phyloP scores from a whole-genome alignment of 2,329 filamentous ascomycete genomes.

The Rutstroemia sp. region DNA sequence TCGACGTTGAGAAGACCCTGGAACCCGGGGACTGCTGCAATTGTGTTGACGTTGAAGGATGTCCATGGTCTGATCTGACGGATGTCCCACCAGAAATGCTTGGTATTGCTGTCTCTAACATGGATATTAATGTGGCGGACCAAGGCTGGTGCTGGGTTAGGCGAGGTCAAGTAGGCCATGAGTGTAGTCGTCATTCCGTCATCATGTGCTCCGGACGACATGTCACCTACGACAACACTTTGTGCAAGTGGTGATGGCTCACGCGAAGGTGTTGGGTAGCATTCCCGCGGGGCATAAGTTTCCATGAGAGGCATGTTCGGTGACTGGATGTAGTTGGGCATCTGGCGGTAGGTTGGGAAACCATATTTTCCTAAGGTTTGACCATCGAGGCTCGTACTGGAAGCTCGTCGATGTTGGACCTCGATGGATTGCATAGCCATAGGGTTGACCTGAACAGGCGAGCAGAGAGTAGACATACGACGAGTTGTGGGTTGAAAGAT shows the following conservation, averaged over 20 bases:
- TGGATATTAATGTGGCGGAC: conserved; percentile 71
- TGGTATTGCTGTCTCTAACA: conserved; percentile 58
- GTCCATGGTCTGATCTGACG: conserved; percentile 81
- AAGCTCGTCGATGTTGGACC: conserved; percentile 48
- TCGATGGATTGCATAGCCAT: conserved; percentile 28
- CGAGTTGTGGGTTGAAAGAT: conserved; percentile 22
- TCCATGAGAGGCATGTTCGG: conserved; percentile 23
- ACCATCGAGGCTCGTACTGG: conserved; percentile 61
- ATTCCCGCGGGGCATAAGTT: conserved; percentile 38
- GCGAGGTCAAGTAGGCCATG: conserved; percentile 66
- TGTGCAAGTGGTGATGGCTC: conserved; percentile 38
- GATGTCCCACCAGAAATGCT: conserved; percentile 94
- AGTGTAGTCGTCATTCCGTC: conserved; percentile 55
- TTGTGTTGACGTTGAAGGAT: conserved; percentile 65
- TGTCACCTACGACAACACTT: conserved; percentile 26
- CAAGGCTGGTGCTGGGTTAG: conserved; percentile 76
- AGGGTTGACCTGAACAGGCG: conserved; percentile 18
- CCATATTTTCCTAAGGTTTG: conserved; percentile 61
- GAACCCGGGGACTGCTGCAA: conserved; percentile 67
- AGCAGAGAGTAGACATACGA: conserved; percentile 27
- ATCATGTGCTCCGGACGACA: conserved; percentile 28
- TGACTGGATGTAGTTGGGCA: conserved; percentile 47
- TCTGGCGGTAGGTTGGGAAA: conserved; percentile 77
- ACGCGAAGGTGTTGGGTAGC: conserved; percentile 30
- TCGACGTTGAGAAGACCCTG: conserved; percentile 64